Base-by-base conservation (phyloP, 441 rosid genomes). In the Populus hybrid region DNA sequence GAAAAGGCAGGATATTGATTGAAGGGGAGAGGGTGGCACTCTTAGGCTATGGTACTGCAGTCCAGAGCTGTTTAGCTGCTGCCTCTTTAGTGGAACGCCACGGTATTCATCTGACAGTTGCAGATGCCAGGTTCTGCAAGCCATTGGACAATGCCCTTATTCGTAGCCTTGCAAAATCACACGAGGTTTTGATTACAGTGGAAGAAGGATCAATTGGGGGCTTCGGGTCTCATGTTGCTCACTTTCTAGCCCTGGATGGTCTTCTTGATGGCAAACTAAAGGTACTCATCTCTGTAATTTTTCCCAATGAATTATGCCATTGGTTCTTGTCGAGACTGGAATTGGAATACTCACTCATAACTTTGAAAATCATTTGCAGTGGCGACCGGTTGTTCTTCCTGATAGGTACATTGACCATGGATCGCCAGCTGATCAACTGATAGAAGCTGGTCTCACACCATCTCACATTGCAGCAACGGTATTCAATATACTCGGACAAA, bases 131-230 rank as follows among this genome's bases (percentile, higher is more conserved):
- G 50, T 95, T 93, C 83, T 93, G 98, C 83, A 95, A 93, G 70
- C 99, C 99, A 9, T 76, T 95, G 63, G 99, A 94, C 85, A 90
- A 80, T 56, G 81, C 84, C 23, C 93, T 93, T 31, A 90, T 95
- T 28, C 88, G 98, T 12, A 84, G 88, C 69, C 91, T 95, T 16
- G 93, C 97, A 64, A 95, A 88, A 78, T 86, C 97, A 6, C 98
- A 95, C 2, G 97, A 95, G 76, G 83, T 91, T 0, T 77, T 95
- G 73, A 89, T 95, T 36, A 95, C 99, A 0, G 94, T 95, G 1
- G 98, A 95, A 83, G 98, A 95, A 91, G 99, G 99, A 69, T 93
- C 99, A 1, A 89, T 92, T 8, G 99, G 99, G 42, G 99, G 99
- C 59, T 94, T 94, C 45, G 95, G 99, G 68, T 95, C 98, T 74